These are phyloP conservation scores for Colletotrichum liriopes DNA, from an alignment of 2,329 filamentous ascomycete species.

Conservation along the genomic window DNA sequence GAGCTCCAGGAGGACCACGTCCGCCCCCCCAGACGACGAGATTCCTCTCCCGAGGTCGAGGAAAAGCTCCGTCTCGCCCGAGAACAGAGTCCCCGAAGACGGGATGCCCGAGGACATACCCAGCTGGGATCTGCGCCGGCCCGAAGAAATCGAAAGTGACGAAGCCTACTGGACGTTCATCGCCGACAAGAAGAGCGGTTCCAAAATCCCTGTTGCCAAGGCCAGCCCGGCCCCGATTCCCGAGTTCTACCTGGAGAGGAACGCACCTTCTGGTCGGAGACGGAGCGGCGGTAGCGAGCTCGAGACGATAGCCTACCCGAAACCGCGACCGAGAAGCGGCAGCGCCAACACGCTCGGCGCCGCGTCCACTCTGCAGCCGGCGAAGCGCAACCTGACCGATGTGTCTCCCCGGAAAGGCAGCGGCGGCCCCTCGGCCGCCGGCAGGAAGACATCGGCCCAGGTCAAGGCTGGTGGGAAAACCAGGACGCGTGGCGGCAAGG, in stretches of 20 bases:
- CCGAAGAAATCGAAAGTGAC: constrained; percentile 80
- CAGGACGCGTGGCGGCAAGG: constrained; percentile 73
- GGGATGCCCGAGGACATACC: constrained; percentile 61
- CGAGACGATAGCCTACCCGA: constrained; percentile 71
- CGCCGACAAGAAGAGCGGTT: constrained; percentile 70
- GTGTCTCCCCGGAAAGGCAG: constrained; percentile 68
- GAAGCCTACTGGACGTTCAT: constrained; percentile 67
- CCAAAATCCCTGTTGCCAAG: constrained; percentile 87
- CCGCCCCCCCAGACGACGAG: constrained; percentile 33
- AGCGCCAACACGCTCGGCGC: constrained; percentile 71
- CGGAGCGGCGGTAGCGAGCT: constrained; percentile 70
- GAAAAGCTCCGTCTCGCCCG: constrained; percentile 63
- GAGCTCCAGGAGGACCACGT: constrained; percentile 50
- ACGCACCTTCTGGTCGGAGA: constrained; percentile 76
- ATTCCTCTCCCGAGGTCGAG: constrained; percentile 47
- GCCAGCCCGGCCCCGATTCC: constrained; percentile 84
- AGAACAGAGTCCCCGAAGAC: constrained; percentile 55
- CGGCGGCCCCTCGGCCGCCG: constrained; percentile 45
- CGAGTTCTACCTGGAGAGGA: constrained; percentile 80
- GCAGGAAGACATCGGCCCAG: constrained; percentile 62
- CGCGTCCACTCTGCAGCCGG: constrained; percentile 47
- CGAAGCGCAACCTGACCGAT: constrained; percentile 64
- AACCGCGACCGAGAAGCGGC: constrained; percentile 78
- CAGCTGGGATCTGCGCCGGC: constrained; percentile 81
- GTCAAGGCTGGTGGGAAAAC: constrained; percentile 67